Evolutionary conservation across 208 protist species (phyloP), one percentile per base, ranked within the genome.

Genomic region (Wallacemonas sp.): DNA sequence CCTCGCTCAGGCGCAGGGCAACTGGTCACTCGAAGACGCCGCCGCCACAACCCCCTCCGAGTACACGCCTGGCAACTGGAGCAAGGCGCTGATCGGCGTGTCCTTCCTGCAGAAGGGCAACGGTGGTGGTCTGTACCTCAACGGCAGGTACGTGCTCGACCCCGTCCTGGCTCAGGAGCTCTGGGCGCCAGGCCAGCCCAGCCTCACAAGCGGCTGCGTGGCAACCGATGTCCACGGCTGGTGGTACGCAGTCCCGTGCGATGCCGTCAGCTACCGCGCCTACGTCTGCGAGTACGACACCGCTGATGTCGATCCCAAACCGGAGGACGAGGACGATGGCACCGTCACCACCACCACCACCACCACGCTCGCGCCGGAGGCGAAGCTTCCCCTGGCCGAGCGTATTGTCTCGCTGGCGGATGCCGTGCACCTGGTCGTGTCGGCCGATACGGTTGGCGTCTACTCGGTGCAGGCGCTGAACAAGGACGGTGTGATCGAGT

Each of bases 361-460:
- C 19, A 68, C 73, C 36, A 67, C 62, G 48, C 2, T 16, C 14
- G 6, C 61, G 33, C 54, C 76, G 8, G 34, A 32, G 33, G 19
- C 44, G 14, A 71, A 70, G 62, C 46, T 62, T 16, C 67, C 72
- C 54, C 58, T 74, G n/a, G 16, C 11, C 6, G 64, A 83, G 71
- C 78, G 81, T 33, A 68, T 87, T 27, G 56, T 69, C 8, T 66
- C 81, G 23, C 76, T 93, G 21, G 64, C 72, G 2, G 82, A 77
- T 11, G 80, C 76, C 0, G 63, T 72, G 30, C 87, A 91, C 39
- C 60, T 93, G 23, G 79, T 90, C n/a, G 84, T 91, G 29, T 68
- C 81, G 0, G 74, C 70, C 1, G 79, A 75, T 52, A 91, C 82
- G 33, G 69, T 80, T 0, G 87, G 87, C 19, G 70, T 82, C 4